phyloP scores from a whole-genome alignment of 2,329 filamentous ascomycete species.

The Fusarium sp. region DNA sequence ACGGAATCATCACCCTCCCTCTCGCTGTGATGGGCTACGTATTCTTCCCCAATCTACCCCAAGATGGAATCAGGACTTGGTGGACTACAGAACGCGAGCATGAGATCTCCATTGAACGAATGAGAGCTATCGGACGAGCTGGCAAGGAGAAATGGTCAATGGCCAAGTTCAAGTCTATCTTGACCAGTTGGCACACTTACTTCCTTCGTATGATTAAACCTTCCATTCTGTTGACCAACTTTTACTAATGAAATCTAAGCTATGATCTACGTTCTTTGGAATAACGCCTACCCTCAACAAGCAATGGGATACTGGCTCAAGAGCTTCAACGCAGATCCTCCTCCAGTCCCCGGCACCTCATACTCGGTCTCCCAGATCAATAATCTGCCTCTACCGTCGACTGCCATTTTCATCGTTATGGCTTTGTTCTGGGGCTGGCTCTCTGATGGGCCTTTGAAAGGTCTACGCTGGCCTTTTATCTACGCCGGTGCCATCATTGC shows the following conservation, averaged over 20 bases:
- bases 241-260: neutral
- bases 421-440: conserved; percentile 36
- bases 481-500: conserved; percentile 32
- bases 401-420: conserved; percentile 38
- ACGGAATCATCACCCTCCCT: conserved; percentile 50
- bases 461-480: conserved; percentile 38
- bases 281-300: conserved; percentile 2
- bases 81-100: conserved; percentile 47
- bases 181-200: conserved; percentile 40
- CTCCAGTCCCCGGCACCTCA: conserved; percentile 1
- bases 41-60: conserved; percentile 48
- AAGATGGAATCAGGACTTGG: conserved; percentile 41
- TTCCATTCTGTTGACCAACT: rapidly evolving
- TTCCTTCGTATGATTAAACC: conserved; percentile 9
- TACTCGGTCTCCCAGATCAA: conserved; percentile 15
- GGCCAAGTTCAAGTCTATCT: conserved; percentile 27
- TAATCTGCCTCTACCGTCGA: conserved; percentile 30
- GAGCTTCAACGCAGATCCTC: conserved; percentile 8
- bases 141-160: conserved; percentile 38
- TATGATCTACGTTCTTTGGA: conserved; percentile 17
- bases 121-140: conserved; percentile 26
- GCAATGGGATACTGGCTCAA: conserved; percentile 21
- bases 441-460: conserved; percentile 34
- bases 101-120: conserved; percentile 35
- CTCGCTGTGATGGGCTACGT: conserved; percentile 43